phyloP scores from a whole-genome alignment of 768 basidiomycete genomes.

The Pleurotus giganteus region DNA sequence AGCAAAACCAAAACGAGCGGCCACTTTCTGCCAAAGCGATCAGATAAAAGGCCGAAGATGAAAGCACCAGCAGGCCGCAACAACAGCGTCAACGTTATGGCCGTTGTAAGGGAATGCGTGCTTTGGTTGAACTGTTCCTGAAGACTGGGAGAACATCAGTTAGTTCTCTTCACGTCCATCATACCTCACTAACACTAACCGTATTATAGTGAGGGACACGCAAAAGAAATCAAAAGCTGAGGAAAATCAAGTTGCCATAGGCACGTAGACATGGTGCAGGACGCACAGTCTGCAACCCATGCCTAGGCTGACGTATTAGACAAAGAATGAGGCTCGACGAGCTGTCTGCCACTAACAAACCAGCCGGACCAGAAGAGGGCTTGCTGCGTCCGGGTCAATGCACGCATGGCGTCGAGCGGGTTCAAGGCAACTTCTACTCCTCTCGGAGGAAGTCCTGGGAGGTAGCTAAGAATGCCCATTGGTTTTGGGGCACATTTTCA shows the following conservation, averaged over 20 bases:
- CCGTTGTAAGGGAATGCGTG: constrained; percentile 32
- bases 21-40: constrained; percentile 16
- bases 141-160: constrained; percentile 2
- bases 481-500: neutral
- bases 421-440: constrained; percentile 1
- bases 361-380: constrained; percentile 45
- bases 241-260: neutral
- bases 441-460: neutral
- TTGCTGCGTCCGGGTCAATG: constrained; percentile 35
- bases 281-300: constrained; percentile 11
- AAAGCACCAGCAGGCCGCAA: constrained; percentile 55
- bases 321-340: neutral
- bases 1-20: constrained; percentile 14
- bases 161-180: neutral
- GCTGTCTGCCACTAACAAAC: constrained; percentile 12
- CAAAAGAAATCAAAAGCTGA: constrained; percentile 67
- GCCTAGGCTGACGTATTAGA: neutral
- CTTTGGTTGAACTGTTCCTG: constrained; percentile 9
- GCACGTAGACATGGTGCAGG: neutral
- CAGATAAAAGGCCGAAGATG: constrained; percentile 28
- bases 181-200: neutral
- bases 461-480: constrained; percentile 8
- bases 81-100: constrained; percentile 75
- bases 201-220: constrained; percentile 39
- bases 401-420: constrained; percentile 12